A percentile compares a stretch with the other conserved stretches of the same genome.
phyloP scores from a whole-genome alignment of 306 rosid genomes.

The Hippophae rhamnoides region DNA sequence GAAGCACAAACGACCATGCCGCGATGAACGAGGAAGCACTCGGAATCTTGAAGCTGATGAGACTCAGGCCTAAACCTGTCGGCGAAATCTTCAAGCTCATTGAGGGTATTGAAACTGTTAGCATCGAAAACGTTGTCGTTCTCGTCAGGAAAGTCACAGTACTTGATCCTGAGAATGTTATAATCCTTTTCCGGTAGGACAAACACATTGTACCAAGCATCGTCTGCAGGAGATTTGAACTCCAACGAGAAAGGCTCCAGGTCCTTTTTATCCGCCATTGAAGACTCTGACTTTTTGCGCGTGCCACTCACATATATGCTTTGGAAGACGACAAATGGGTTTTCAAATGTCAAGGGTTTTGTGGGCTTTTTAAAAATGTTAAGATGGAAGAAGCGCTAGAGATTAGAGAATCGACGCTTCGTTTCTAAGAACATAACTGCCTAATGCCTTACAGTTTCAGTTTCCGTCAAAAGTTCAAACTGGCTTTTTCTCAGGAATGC shows the following conservation, averaged over 20 bases:
- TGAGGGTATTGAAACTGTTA: constrained; percentile 7
- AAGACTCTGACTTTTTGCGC: neutral
- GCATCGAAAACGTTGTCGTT: constrained; percentile 9
- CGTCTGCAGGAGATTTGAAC: constrained; percentile 22
- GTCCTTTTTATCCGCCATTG: neutral
- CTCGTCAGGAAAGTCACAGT: constrained; percentile 14
- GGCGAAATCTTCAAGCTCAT: constrained; percentile 20
- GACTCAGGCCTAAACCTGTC: constrained; percentile 29
- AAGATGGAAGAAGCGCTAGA: no score
- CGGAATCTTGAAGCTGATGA: constrained; percentile 36
- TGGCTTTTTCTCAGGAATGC: no score
- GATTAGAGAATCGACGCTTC: no score
- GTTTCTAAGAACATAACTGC: no score
- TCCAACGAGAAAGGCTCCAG: constrained; percentile 12
- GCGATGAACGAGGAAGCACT: constrained; percentile 15
- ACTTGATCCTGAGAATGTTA: constrained; percentile 19
- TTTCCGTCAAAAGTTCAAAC: no score
- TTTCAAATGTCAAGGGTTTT: no score
- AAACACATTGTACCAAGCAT: constrained; percentile 34
- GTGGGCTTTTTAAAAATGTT: no score
- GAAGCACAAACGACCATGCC: constrained; percentile 33
- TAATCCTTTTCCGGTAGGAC: constrained; percentile 15
- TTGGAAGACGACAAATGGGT: no score
- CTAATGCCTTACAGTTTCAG: no score
- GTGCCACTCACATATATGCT: no score